Evolutionary conservation across 2,329 filamentous ascomycete genomes (phyloP), one percentile per base, ranked within the genome.

Genomic region (Neonectria coccinea): DNA sequence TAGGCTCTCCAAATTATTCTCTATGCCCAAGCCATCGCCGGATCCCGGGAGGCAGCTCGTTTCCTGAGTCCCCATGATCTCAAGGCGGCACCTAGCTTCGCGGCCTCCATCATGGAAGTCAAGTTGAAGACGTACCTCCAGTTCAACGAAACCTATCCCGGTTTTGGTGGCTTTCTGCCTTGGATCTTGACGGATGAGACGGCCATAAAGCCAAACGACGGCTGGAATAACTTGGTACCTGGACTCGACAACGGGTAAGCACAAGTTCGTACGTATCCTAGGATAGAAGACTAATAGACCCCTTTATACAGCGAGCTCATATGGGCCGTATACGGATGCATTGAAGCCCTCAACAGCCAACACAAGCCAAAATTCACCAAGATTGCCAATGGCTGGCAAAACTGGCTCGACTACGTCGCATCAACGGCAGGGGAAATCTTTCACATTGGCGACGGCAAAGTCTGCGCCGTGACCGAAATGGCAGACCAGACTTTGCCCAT

Each of bases 1-100:
- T 3, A 80, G 79, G 74, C 79, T 5, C 74, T 82, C 1, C 80
- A 82, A 66, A 76, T 83, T 16, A 82, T 82, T 79, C 72, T 82
- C 5, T 81, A 82, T 52, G 73, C 81, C 0, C 79, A 80, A 47
- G 79, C 78, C 27, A 75, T 83, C 29, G 68, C 76, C 4, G 80
- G 80, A 0, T 78, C 76, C 1, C 66, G 66, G 5, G 72, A 79
- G 50, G 81, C 80, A 3, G 80, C 79, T 8, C 75, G 75, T 18
- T 81, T 81, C 60, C 67, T 82, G 29, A 77, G 77, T 2, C 79
- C 79, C 0, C 58, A 75, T 7, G 59, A 78, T 16, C 74, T 76
- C 5, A 58, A 71, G 7, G 64, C 69, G 2, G 80, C 80, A 0
- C 73, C 77, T 1, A 62, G 55, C 0, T 68, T 81, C 20, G 80